Evolutionary conservation across 352 stramenopile species (phyloP), one percentile per base, ranked within the genome.

Genomic region (Pythium folliculosum): DNA sequence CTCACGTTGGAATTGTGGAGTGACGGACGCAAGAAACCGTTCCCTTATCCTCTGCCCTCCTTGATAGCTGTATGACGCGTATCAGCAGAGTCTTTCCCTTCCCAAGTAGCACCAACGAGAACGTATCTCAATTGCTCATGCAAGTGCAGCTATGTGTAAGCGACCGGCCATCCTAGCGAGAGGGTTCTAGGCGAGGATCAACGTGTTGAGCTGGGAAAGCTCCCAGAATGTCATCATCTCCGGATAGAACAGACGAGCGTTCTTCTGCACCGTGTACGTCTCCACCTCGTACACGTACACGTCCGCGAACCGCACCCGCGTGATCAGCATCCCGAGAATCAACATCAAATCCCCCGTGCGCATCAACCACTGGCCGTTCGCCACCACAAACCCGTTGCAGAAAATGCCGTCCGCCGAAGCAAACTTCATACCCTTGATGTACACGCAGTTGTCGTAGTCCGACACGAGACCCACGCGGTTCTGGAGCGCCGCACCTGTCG

Each of bases 361-460:
- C 40, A 87, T 70, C 25, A 84, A 61, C n/a, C 77, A 87, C 61
- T 81, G 81, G 44, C 73, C 64, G 60, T 82, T 81, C n/a, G 76
- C 78, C 45, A 89, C 73, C 12, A 85, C 76, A 52, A 77, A 89
- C 1, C 81, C 81, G 51, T 76, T 86, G 63, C 77, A 79, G 62
- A 84, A 89, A 38, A 89, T 84, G 5, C 77, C 81, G n/a, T 86
- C 80, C 9, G 69, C 52, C 1, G 56, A 70, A 25, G 73, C 73
- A 45, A 70, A 77, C 67, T 76, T 75, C 25, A 71, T 59, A 16
- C 70, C 73, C 16, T 72, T 73, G 45, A 77, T 75, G 37, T 72
- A 74, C 37, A 72, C 63, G 68, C 73, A 86, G 45, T 75, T 88
- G 13, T 81, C 71, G 60, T 88, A 85, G n/a, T 71, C 70, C n/a